Evolutionary conservation across 2,329 filamentous ascomycete genomes (phyloP), one percentile per base, ranked within the genome.

Genomic region (Coniochaeta sp.): DNA sequence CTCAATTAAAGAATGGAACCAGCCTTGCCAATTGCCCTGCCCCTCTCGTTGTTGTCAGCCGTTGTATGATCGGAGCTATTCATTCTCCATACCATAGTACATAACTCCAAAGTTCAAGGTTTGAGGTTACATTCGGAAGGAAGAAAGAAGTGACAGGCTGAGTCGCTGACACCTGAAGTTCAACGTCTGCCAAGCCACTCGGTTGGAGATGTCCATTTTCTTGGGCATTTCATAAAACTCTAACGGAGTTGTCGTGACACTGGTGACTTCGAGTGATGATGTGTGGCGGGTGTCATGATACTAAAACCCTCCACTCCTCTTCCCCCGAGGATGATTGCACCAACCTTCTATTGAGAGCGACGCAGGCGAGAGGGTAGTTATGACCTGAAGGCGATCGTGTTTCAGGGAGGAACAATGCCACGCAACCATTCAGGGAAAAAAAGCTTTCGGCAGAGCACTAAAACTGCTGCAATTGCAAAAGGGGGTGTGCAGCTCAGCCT

Each of bases 81-180:
- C 38, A n/a, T 40, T 42, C 38, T 42, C 38, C 38, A 42, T 24
- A n/a, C n/a, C n/a, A n/a, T n/a, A n/a, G n/a, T n/a, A n/a, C n/a
- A n/a, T n/a, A n/a, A 13, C 16, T 31, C 30, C 26, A n/a, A 30
- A 18, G n/a, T 48, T 26, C 45, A 48, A 48, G 45, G 45, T 48
- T 48, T 12, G 16, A 18, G 26, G 45, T 48, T 48, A 22, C 45
- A 48, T 48, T 48, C 27, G 45, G 45, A 48, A 31, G 30, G 24
- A 30, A 26, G 27, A 48, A 28, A 32, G 30, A 6, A 42, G 20
- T 26, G 18, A 40, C 35, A 22, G 10, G 38, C 38, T n/a, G n/a
- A n/a, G n/a, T n/a, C n/a, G n/a, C n/a, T 24, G 20, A 42, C 20
- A 8, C 20, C 38, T 24, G 18, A 22, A 22, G 12, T 18, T 22